phyloP scores from a whole-genome alignment of 345 rosid genomes.

The Aegle marmelos region DNA sequence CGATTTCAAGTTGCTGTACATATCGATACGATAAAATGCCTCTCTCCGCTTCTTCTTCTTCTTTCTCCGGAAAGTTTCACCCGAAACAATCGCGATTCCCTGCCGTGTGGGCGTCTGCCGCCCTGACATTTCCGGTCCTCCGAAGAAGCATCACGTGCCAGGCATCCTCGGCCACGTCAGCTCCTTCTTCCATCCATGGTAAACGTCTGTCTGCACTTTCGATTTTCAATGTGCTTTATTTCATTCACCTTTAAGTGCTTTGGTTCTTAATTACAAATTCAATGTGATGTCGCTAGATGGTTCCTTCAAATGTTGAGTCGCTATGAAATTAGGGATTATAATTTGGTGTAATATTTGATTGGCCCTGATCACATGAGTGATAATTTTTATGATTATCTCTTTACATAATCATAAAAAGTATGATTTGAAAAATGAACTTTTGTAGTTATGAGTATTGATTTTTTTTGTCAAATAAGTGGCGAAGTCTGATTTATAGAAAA shows the following conservation, averaged over 20 bases:
- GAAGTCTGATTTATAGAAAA: background rate
- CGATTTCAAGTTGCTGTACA: slow-evolving; percentile 48
- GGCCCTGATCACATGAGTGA: background rate
- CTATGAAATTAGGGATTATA: slow-evolving; percentile 17
- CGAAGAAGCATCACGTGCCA: slow-evolving; percentile 54
- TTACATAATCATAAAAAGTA: no score
- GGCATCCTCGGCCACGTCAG: slow-evolving; percentile 52
- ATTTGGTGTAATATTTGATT: background rate
- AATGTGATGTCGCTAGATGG: background rate
- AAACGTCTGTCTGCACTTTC: slow-evolving; percentile 31
- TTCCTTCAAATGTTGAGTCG: slow-evolving; percentile 2
- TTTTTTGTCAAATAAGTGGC: background rate
- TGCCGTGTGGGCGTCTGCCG: slow-evolving; percentile 26
- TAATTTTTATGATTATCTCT: background rate
- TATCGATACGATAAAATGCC: slow-evolving; percentile 37
- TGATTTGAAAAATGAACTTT: background rate
- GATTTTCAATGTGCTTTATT: background rate
- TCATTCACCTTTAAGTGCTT: background rate
- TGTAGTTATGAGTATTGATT: background rate
- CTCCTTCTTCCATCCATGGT: slow-evolving; percentile 39
- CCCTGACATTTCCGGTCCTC: slow-evolving; percentile 19
- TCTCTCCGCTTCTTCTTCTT: slow-evolving; percentile 39
- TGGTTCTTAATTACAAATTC: background rate
- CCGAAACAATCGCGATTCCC: slow-evolving; percentile 20
- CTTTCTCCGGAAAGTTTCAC: slow-evolving; percentile 25